phyloP scores from a whole-genome alignment of 2,329 filamentous ascomycete species.

The Knoxdaviesia capensis region DNA sequence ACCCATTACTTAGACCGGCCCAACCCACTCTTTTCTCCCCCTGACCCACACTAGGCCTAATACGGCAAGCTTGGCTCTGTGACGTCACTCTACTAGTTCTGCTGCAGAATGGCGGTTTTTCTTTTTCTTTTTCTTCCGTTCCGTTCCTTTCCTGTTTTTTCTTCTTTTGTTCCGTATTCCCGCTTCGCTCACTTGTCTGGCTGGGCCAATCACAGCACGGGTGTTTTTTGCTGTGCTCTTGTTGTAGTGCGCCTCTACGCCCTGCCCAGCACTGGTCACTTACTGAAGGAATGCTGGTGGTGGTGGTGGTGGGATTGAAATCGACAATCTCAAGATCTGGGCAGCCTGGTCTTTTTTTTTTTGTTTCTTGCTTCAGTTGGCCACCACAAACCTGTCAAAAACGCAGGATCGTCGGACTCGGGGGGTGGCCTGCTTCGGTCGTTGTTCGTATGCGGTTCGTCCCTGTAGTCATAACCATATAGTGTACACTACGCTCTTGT shows the following conservation, averaged over 20 bases:
- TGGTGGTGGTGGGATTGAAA: too few species aligned
- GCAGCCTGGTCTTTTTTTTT: background rate
- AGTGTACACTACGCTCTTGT: too few species aligned
- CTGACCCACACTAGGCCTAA: too few species aligned
- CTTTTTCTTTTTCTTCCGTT: background rate
- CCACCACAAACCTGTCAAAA: background rate
- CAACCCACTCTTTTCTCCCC: too few species aligned
- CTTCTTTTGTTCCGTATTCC: background rate
- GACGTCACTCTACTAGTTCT: too few species aligned
- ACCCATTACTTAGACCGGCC: too few species aligned
- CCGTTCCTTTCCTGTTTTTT: background rate
- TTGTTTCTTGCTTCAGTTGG: background rate
- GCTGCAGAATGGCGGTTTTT: background rate
- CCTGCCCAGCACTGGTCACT: constrained; percentile 8
- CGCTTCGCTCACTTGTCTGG: background rate
- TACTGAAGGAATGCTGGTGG: constrained; percentile 5
- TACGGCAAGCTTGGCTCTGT: too few species aligned
- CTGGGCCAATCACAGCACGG: background rate
- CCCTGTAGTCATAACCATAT: too few species aligned
- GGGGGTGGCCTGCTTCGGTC: too few species aligned
- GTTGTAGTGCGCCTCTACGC: constrained; percentile 9
- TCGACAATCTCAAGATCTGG: too few species aligned
- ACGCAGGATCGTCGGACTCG: too few species aligned
- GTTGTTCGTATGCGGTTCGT: too few species aligned
- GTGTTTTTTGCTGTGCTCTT: background rate